Evolutionary conservation across 2,329 filamentous ascomycete species (phyloP).

Genomic region (Phaeoacremonium minimum): DNA sequence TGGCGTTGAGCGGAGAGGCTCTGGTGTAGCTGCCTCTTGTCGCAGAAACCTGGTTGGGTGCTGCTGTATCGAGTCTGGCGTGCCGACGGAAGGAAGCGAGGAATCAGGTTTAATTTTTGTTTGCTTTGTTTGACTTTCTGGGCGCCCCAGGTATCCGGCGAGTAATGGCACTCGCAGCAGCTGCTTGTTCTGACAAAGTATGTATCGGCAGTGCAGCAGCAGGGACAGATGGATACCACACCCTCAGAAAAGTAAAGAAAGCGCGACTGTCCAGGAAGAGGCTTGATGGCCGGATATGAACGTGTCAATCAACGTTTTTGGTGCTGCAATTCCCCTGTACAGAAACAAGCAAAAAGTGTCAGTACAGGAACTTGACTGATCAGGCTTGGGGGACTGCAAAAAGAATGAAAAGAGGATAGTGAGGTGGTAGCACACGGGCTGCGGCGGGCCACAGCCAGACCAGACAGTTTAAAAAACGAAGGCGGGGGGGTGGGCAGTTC

Average conservation of each 20-base stretch:
- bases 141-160: constrained; percentile 20
- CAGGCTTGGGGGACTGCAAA: constrained; percentile 41
- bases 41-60: constrained; percentile 52
- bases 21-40: constrained; percentile 39
- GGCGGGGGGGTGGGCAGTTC: constrained; percentile 7
- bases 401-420: constrained; percentile 47
- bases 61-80: constrained; percentile 45
- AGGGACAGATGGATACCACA: no score
- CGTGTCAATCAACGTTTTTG: constrained; percentile 24
- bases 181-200: not conserved
- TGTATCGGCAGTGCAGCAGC: not conserved
- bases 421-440: constrained; percentile 43
- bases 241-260: constrained; percentile 2
- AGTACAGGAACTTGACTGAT: constrained; percentile 33
- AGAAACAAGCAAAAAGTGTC: constrained; percentile 32
- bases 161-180: constrained; percentile 20
- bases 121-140: constrained; percentile 26
- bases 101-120: constrained; percentile 34
- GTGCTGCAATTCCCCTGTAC: constrained; percentile 31
- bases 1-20: constrained; percentile 51
- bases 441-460: constrained; percentile 33
- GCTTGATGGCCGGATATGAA: constrained; percentile 13
- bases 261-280: constrained; percentile 5
- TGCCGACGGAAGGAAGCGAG: constrained; percentile 41
- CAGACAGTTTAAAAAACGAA: constrained; percentile 31